Evolutionary conservation across 1,284 basidiomycete species (phyloP).

Genomic region (Ustilago lituana): DNA sequence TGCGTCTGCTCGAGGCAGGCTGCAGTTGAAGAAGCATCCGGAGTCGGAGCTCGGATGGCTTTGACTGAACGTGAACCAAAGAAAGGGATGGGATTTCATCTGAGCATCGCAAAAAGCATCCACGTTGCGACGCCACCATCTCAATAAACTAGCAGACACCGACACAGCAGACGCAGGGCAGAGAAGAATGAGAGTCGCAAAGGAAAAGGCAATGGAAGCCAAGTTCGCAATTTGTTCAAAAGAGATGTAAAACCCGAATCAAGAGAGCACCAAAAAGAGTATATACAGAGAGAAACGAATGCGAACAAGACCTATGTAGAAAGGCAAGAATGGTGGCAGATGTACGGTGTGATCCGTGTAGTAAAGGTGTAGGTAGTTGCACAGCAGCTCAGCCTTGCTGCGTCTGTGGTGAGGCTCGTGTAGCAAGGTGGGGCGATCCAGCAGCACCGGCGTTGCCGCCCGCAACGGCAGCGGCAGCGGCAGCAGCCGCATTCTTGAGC

Average conservation of each 20-base stretch:
- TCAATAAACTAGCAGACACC: no score
- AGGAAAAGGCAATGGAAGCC: no score
- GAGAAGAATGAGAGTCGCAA: no score
- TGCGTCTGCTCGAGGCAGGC: no score
- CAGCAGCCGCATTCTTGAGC: conserved; percentile 40
- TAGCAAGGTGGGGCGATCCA: conserved; percentile 30
- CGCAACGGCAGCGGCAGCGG: conserved; percentile 35
- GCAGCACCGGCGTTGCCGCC: conserved; percentile 14
- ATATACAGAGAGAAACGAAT: conserved; percentile 27
- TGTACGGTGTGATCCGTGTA: neutral
- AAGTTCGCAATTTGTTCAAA: conserved; percentile 31
- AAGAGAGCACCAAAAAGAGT: conserved; percentile 5
- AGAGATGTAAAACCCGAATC: conserved; percentile 1
- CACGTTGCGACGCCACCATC: no score
- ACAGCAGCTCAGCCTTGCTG: conserved; percentile 27
- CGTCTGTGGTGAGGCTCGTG: conserved; percentile 38
- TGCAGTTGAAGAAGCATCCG: no score
- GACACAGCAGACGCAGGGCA: no score
- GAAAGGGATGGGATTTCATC: no score
- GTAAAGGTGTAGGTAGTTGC: neutral
- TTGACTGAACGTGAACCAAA: no score
- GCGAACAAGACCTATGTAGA: conserved; percentile 30
- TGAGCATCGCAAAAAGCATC: no score
- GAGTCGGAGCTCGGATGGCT: no score
- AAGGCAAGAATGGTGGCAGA: conserved; percentile 18